Conservation (phyloP, 192 early-diverging fungal genomes). For the Podila horticola region DNA sequence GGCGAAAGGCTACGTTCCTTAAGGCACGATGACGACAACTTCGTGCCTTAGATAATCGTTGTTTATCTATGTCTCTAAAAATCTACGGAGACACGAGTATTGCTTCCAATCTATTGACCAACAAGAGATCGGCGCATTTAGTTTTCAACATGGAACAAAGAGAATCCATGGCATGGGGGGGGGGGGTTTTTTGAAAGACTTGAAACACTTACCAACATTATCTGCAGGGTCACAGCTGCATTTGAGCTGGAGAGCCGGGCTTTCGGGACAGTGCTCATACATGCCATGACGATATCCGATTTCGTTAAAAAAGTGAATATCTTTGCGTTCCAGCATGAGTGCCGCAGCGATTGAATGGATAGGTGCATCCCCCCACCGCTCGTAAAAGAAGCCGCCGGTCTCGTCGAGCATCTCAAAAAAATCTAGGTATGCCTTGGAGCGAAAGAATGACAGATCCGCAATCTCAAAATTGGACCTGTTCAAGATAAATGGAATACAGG, state of each 20-base stretch:
- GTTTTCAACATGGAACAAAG: too few species aligned
- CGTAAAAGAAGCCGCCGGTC: slow-evolving; percentile 90
- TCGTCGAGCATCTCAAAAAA: slow-evolving; percentile 77
- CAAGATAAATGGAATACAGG: slow-evolving; percentile 48
- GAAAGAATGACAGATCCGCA: slow-evolving; percentile 74
- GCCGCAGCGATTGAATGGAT: slow-evolving; percentile 78
- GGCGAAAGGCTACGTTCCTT: too few species aligned
- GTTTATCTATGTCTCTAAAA: slow-evolving; percentile 30
- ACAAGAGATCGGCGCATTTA: too few species aligned
- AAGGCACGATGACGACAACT: too few species aligned
- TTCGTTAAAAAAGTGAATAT: slow-evolving; percentile 83
- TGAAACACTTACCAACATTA: slow-evolving; percentile 67
- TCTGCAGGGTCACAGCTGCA: slow-evolving; percentile 62
- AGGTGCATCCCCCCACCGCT: slow-evolving; percentile 80
- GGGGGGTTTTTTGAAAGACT: too few species aligned
- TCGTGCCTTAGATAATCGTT: background rate
- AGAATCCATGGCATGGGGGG: background rate
- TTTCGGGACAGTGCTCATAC: slow-evolving; percentile 77
- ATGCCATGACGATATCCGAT: slow-evolving; percentile 77
- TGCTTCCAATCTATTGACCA: slow-evolving; percentile 31
- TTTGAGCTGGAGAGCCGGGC: slow-evolving; percentile 56
- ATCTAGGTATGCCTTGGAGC: slow-evolving; percentile 70
- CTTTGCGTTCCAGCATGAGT: slow-evolving; percentile 67
- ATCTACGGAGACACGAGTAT: slow-evolving; percentile 42
- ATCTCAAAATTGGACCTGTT: slow-evolving; percentile 94